Evolutionary conservation across 2,329 filamentous ascomycete species (phyloP).

Genomic region (Trematosphaeria pertusa): DNA sequence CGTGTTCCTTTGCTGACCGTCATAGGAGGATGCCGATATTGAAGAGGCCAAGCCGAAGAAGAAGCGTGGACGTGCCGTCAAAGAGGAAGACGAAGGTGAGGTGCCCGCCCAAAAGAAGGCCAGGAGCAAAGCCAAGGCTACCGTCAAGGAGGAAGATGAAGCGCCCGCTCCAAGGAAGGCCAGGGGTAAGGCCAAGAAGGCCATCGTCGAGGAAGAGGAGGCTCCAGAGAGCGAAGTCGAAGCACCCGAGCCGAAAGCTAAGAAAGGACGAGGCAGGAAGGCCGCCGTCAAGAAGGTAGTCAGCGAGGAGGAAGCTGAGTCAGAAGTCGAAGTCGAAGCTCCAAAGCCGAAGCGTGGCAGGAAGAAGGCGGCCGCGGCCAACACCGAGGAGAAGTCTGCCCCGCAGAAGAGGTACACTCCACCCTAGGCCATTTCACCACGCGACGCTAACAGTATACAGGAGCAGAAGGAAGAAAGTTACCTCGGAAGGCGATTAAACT

Average conservation of each 20-base stretch:
- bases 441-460: conserved; percentile 20
- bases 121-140: conserved; percentile 30
- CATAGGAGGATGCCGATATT: conserved; percentile 29
- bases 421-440: too few relatives aligned
- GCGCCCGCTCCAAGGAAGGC: conserved; percentile 25
- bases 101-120: conserved; percentile 40
- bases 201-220: conserved; percentile 16
- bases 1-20: conserved; percentile 4
- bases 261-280: conserved; percentile 4
- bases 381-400: conserved; percentile 24
- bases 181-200: conserved; percentile 24
- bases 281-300: conserved; percentile 2
- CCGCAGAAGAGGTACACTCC: conserved; percentile 37
- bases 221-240: conserved; percentile 34
- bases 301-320: conserved; percentile 4
- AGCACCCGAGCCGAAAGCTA: conserved; percentile 10
- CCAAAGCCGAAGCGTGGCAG: conserved; percentile 31
- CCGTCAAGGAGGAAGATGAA: conserved; percentile 28
- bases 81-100: conserved; percentile 34
- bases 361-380: conserved; percentile 24
- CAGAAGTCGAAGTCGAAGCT: conserved; percentile 16
- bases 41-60: conserved; percentile 49
- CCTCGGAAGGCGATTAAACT: conserved; percentile 24
- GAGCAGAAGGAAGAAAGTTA: conserved; percentile 35
- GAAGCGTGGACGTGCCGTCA: conserved; percentile 44